Evolutionary conservation across 257 asterid genomes (phyloP).

Genomic region (Gynochthodes officinalis): DNA sequence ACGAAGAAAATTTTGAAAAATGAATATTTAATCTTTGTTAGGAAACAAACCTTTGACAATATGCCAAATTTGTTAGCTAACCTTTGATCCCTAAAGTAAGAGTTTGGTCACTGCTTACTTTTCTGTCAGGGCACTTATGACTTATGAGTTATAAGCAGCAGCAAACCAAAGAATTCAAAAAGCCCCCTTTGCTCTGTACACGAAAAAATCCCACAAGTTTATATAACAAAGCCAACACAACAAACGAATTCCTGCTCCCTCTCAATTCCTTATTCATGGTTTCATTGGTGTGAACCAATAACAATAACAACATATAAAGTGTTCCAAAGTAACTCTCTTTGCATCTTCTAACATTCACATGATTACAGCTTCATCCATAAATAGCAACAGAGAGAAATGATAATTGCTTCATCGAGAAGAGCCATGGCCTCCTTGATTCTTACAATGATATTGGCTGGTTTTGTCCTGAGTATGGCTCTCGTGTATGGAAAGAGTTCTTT

Average conservation of each 20-base stretch:
- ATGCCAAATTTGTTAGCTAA: slow-evolving; percentile 18
- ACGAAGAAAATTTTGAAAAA: too few species aligned
- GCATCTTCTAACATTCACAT: background rate
- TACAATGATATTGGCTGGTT: slow-evolving; percentile 4
- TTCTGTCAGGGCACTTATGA: slow-evolving; percentile 20
- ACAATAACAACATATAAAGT: background rate
- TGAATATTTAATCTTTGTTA: background rate
- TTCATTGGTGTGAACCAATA: slow-evolving; percentile 21
- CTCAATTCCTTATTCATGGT: background rate
- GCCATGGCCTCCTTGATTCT: slow-evolving; percentile 4
- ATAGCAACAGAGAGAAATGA: slow-evolving; percentile 4
- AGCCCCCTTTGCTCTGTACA: background rate
- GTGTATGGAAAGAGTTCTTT: slow-evolving; percentile 23
- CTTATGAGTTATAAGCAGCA: background rate
- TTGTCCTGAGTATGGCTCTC: background rate
- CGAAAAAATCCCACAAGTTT: background rate
- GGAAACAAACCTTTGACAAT: slow-evolving; percentile 11
- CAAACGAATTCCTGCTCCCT: slow-evolving; percentile 11
- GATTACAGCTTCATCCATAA: background rate
- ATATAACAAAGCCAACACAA: slow-evolving; percentile 12
- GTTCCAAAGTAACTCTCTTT: background rate
- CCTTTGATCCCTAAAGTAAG: slow-evolving; percentile 30
- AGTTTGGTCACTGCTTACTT: slow-evolving; percentile 38
- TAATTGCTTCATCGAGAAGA: slow-evolving; percentile 3
- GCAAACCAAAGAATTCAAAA: slow-evolving; percentile 7